Evolutionary conservation across 768 basidiomycete genomes (phyloP).

Genomic region (Auricularia heimuer): DNA sequence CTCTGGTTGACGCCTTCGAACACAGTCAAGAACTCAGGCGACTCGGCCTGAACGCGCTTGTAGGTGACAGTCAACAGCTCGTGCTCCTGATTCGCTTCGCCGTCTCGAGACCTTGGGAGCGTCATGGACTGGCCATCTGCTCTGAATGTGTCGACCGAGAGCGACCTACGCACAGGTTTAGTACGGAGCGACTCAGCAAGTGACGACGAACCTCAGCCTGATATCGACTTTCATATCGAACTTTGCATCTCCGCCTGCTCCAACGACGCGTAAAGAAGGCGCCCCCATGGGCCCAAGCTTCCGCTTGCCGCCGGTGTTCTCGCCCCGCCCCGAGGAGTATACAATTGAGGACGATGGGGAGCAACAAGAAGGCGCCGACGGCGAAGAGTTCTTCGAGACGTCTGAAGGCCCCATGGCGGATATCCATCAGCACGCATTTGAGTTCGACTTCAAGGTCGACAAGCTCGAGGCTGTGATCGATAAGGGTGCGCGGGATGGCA

Average conservation of each 20-base stretch:
- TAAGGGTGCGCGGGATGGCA: conserved; percentile 49
- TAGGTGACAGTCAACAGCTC: conserved; percentile 78
- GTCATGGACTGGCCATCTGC: conserved; percentile 40
- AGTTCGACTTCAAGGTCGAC: conserved; percentile 82
- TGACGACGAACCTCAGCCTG: conserved; percentile 49
- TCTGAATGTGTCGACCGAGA: conserved; percentile 68
- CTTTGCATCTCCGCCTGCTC: conserved; percentile 33
- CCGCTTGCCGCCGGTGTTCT: conserved; percentile 59
- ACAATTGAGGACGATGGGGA: conserved; percentile 34
- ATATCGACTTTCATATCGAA: conserved; percentile 83
- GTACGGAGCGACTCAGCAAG: neutral
- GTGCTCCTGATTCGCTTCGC: conserved; percentile 31
- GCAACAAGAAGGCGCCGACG: conserved; percentile 29
- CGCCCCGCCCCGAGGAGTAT: conserved; percentile 49
- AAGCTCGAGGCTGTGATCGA: conserved; percentile 69
- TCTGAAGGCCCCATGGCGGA: conserved; percentile 44
- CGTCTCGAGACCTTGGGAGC: conserved; percentile 54
- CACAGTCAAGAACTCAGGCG: conserved; percentile 71
- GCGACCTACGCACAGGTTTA: conserved; percentile 35
- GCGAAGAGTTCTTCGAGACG: conserved; percentile 65
- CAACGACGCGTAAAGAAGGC: neutral
- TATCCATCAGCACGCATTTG: conserved; percentile 54
- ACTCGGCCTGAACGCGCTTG: conserved; percentile 65
- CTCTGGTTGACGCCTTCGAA: conserved; percentile 84
- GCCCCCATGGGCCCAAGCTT: conserved; percentile 41